These are phyloP conservation scores for Phylloporus sp. DNA, from an alignment of 768 basidiomycete genomes.

Conservation along the genomic window DNA sequence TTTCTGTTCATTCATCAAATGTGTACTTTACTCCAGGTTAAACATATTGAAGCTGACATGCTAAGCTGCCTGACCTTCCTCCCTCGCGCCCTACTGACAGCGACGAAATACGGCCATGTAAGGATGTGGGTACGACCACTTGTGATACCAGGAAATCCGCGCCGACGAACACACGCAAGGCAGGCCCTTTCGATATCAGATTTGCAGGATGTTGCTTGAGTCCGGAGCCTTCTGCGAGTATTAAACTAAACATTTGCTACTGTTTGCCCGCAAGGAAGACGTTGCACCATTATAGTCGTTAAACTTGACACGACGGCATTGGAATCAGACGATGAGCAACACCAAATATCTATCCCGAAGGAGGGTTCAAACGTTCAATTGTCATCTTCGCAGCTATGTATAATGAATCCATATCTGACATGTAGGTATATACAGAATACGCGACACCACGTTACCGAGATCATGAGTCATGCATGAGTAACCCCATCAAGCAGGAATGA, in stretches of 20 bases:
- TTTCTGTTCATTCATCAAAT: background rate
- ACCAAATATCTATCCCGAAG: too few species aligned
- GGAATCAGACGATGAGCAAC: too few species aligned
- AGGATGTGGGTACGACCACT: slow-evolving; percentile 85
- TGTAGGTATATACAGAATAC: background rate
- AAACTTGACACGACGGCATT: background rate
- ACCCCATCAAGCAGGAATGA: slow-evolving; percentile 59
- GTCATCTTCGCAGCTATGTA: background rate
- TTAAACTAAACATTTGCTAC: slow-evolving; percentile 16
- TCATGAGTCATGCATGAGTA: background rate
- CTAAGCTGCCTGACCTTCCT: slow-evolving; percentile 73
- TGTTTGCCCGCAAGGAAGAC: background rate
- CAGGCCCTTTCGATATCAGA: slow-evolving; percentile 31
- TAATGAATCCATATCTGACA: background rate
- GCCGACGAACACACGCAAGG: slow-evolving; percentile 28
- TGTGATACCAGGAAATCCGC: slow-evolving; percentile 31
- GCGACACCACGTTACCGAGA: background rate
- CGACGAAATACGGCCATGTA: slow-evolving; percentile 72
- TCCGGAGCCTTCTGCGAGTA: background rate
- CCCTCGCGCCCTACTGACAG: slow-evolving; percentile 73
- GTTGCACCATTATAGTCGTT: too few species aligned
- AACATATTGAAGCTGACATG: slow-evolving; percentile 77
- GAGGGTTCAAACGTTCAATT: too few species aligned
- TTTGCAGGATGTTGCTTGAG: slow-evolving; percentile 25
- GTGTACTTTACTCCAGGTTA: slow-evolving; percentile 48